Percentiles rank a stretch among this genome's conserved stretches.
phyloP scores from a whole-genome alignment of 495 filamentous ascomycete species.

The Aspergillus diversus region DNA sequence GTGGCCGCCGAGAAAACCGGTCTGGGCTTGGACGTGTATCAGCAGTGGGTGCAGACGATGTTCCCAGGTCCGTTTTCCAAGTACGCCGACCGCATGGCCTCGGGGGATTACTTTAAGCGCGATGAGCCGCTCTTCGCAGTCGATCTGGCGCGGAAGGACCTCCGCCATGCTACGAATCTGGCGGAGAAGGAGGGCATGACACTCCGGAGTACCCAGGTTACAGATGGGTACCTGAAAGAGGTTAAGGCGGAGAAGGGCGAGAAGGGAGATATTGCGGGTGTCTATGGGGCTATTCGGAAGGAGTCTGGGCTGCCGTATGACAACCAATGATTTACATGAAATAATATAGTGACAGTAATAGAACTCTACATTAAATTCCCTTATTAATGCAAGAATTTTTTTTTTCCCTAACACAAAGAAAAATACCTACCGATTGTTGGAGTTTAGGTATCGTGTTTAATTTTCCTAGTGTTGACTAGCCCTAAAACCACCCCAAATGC shows the following conservation, averaged over 20 bases:
- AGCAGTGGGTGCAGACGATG: constrained; percentile 66
- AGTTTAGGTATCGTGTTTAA: too few relatives aligned
- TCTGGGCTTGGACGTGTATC: constrained; percentile 68
- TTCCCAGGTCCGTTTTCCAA: constrained; percentile 60
- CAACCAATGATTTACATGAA: constrained; percentile 36
- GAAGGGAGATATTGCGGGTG: constrained; percentile 80
- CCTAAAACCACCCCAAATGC: too few relatives aligned
- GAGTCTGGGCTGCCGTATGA: constrained; percentile 73
- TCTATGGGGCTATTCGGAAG: constrained; percentile 77
- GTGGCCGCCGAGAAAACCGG: constrained; percentile 81
- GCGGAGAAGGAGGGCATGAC: constrained; percentile 63
- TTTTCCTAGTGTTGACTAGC: too few relatives aligned
- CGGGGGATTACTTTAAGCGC: constrained; percentile 71
- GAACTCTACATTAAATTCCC: too few relatives aligned
- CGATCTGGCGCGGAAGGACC: constrained; percentile 85
- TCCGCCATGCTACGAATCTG: constrained; percentile 70
- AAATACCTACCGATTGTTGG: too few relatives aligned
- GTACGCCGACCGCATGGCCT: constrained; percentile 74
- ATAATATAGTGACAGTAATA: neutral
- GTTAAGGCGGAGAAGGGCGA: constrained; percentile 75
- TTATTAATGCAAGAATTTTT: too few relatives aligned
- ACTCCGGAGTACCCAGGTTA: constrained; percentile 67
- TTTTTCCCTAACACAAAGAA: too few relatives aligned
- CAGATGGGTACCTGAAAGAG: constrained; percentile 65
- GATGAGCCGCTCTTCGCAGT: constrained; percentile 85